phyloP scores from a whole-genome alignment of 352 stramenopile genomes.

The Phytophthora tentaculata region DNA sequence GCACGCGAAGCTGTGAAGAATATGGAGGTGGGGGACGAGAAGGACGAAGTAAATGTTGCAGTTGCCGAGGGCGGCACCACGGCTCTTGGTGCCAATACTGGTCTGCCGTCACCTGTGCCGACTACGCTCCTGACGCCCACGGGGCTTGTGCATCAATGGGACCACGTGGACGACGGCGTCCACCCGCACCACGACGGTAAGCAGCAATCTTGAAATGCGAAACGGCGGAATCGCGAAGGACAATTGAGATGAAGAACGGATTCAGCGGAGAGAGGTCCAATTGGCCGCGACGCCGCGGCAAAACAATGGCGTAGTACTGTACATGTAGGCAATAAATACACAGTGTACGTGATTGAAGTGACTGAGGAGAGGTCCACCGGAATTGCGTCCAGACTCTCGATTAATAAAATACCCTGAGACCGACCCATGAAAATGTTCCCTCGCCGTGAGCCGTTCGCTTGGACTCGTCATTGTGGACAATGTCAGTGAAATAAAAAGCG shows the following conservation, averaged over 20 bases:
- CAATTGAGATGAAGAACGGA: background rate
- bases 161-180: conserved; percentile 32
- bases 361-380: conserved; percentile 1
- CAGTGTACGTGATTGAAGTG: background rate
- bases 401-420: background rate
- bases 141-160: conserved; percentile 32
- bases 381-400: background rate
- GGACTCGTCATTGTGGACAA: background rate
- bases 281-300: background rate
- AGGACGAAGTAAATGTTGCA: conserved; percentile 29
- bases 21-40: conserved; percentile 37
- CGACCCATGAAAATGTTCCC: background rate
- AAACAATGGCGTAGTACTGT: too few species aligned
- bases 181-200: conserved; percentile 18
- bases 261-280: conserved; percentile 8
- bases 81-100: conserved; percentile 31
- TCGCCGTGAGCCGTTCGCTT: conserved; percentile 7
- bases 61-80: conserved; percentile 31
- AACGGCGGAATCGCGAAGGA: background rate
- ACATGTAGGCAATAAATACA: background rate
- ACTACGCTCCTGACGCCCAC: conserved; percentile 35
- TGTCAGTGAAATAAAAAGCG: too few species aligned
- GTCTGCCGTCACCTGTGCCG: conserved; percentile 27
- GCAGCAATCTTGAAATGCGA: background rate
- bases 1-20: conserved; percentile 34